Evolutionary conservation across 2,329 filamentous ascomycete genomes (phyloP), one percentile per base, ranked within the genome.

Genomic region (Curvularia lunata): DNA sequence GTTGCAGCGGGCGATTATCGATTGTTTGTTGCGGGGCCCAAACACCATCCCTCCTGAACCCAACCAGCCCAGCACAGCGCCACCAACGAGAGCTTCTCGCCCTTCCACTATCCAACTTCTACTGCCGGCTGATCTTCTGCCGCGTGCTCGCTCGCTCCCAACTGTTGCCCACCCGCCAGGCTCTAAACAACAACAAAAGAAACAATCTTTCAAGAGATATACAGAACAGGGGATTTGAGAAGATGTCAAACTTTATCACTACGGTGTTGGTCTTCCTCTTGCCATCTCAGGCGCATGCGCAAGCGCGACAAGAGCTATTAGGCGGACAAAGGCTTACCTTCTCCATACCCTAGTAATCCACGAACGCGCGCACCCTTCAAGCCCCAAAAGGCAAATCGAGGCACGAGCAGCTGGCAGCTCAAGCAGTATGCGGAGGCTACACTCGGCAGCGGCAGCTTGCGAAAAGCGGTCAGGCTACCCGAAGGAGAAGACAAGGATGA

Each of bases 371-470:
- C 91, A 72, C 91, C 95, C 67, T 98, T 98, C 83, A 92, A 93
- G 75, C 91, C 94, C 37, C 91, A 93, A 72, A 89, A 89, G 62
- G 82, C 88, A 42, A 90, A 89, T 73, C 96, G 95, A 77, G 92
- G 93, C 56, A 96, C 92, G 52, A 91, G 87, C 69, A 96, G 85
- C 77, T 96, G 96, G 82, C 95, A 98, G 80, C 84, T 99, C 68
- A 90, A 95, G 78, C 95, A 99, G 78, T 99, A 98, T 84, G 95
- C 95, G 51, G 96, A 99, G 78, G 95, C 96, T 45, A 99, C 95
- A 10, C 84, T 99, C 37, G 95, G 95, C 34, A 96, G 92, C 68
- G 95, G 95, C 48, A 97, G 93, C 79, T 81, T 99, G 79, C 87
- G 92, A 71, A 98, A 99, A 82, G 92, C 96, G 27, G 95, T 99